These are phyloP conservation scores for Jaltomata sinuosa DNA, from an alignment of 257 asterid species.

Conservation along the genomic window DNA sequence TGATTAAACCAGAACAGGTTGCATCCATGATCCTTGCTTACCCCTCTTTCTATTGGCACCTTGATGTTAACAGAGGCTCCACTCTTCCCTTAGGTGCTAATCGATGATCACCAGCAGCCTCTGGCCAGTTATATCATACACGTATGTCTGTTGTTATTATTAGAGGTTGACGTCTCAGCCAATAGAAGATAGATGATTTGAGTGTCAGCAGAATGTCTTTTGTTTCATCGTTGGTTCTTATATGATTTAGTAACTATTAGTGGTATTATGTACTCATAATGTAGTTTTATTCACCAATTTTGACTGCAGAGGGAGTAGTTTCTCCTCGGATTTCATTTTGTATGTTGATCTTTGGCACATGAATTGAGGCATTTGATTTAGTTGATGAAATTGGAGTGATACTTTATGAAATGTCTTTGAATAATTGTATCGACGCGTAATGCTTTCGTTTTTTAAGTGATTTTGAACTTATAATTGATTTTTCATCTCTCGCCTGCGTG, in stretches of 20 bases:
- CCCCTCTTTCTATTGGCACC: constrained; percentile 6
- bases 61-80: constrained; percentile 2
- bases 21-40: background rate
- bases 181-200: no score
- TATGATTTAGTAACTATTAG: background rate
- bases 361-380: background rate
- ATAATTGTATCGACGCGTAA: background rate
- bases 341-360: background rate
- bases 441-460: background rate
- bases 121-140: background rate
- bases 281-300: background rate
- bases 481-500: no score
- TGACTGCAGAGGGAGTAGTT: background rate
- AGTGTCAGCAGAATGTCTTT: background rate
- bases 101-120: background rate
- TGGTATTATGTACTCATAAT: background rate
- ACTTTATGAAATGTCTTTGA: background rate
- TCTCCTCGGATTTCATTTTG: background rate
- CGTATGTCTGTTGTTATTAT: background rate
- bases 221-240: background rate
- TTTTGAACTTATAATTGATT: background rate
- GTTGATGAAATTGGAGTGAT: background rate
- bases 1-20: constrained; percentile 29
- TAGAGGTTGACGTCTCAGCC: background rate
- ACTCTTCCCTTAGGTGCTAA: background rate